Base-by-base conservation (phyloP, 768 basidiomycete genomes). In the Pisolithus orientalis region DNA sequence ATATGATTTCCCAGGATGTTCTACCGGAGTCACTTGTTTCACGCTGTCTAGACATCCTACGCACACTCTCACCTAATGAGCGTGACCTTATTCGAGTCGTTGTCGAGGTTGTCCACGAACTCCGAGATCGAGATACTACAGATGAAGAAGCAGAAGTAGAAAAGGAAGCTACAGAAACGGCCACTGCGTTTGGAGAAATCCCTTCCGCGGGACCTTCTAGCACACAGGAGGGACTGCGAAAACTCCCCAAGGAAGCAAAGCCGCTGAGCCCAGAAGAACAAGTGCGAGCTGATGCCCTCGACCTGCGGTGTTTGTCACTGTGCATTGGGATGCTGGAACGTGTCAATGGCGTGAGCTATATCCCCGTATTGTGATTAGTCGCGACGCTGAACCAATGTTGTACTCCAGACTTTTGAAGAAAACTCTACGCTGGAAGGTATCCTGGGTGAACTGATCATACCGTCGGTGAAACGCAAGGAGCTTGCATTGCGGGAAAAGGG, bases 391-490 rank as follows among this genome's bases (percentile, higher is more conserved):
- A n/a, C 17, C 39, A 24, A 24, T 16, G 39, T 42, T 25, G 40
- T 7, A 42, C 34, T 27, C 25, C 50, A 79, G 78, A 78, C 75
- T 1, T 79, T 80, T 49, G 78, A 83, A 56, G 84, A 87, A 53
- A 85, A 87, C 62, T 82, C 84, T 6, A 84, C 80, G 4, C 67
- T 88, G 53, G 80, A 83, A 53, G 87, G 89, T 27, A 67, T 77
- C 21, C 63, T 82, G 66, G 74, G 89, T 9, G 92, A 97, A 59
- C 73, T 99, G 16, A 91, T 97, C 61, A 81, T 96, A 31, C 95
- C 95, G 2, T 83, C 90, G 5, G 90, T 97, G 42, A 84, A 86
- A 62, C 81, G 90, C 49, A 94, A 94, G 69, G 92, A 95, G 59
- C 75, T 89, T 5, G 53, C 55, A 2, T 71, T 90, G 27, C 72